Conservation (phyloP, 2,329 filamentous ascomycete species). For the Diaporthe australafricana region DNA sequence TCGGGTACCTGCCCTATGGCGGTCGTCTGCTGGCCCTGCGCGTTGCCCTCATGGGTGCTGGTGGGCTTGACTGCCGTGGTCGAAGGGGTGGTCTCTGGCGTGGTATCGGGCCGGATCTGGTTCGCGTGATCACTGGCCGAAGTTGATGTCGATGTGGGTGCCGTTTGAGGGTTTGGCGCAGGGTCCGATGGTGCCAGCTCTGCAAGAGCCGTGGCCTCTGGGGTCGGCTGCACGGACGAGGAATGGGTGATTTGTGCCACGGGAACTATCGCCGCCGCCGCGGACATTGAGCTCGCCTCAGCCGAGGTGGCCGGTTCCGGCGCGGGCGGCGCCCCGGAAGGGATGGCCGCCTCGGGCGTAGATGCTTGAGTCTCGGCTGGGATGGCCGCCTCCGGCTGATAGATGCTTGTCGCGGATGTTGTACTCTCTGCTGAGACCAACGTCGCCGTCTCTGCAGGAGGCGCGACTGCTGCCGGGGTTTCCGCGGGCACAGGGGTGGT, state of each 20-base stretch:
- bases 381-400: not conserved
- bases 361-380: not conserved
- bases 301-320: not conserved
- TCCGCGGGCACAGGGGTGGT: not conserved
- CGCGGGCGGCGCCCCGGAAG: not conserved
- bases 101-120: not conserved
- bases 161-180: not conserved
- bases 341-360: not conserved
- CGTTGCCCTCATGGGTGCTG: not conserved
- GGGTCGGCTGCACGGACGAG: not conserved
- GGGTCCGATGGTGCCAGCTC: not conserved
- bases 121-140: not conserved
- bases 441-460: not conserved
- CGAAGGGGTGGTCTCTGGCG: not conserved
- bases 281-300: not conserved
- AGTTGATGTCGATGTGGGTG: not conserved
- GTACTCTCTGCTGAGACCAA: not conserved
- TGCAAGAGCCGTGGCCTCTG: not conserved
- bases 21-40: not conserved
- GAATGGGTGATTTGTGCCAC: slow-evolving; percentile 13
- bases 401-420: not conserved
- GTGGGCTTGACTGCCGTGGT: slow-evolving; percentile 4
- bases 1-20: not conserved
- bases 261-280: not conserved
- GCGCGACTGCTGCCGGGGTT: not conserved